phyloP scores from a whole-genome alignment of 805 yeast genomes.

The Candida patagonica region DNA sequence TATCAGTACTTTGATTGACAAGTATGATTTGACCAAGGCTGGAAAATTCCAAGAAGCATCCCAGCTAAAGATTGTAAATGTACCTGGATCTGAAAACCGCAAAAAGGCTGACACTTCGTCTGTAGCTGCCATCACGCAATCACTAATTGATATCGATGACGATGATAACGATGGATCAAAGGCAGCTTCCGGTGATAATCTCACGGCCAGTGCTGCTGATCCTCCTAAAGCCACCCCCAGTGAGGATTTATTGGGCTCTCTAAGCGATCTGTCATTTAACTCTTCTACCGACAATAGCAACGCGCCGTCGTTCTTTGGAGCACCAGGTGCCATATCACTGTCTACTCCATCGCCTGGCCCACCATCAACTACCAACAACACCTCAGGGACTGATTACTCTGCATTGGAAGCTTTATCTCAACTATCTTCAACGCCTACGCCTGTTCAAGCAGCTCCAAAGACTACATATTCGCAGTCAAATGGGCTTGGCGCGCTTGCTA shows the following conservation, averaged over 20 bases:
- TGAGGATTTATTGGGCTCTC: constrained; percentile 67
- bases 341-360: constrained; percentile 29
- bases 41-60: constrained; percentile 55
- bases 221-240: constrained; percentile 34
- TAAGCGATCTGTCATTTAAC: constrained; percentile 52
- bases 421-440: constrained; percentile 6
- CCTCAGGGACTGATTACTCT: constrained; percentile 6
- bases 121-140: constrained; percentile 34
- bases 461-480: background rate
- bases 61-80: constrained; percentile 29
- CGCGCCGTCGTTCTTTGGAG: constrained; percentile 29
- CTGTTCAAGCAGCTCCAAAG: constrained; percentile 1
- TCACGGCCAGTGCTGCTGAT: constrained; percentile 23
- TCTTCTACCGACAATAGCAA: background rate
- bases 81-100: constrained; percentile 29
- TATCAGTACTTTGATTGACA: constrained; percentile 58
- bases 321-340: constrained; percentile 44
- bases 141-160: constrained; percentile 71
- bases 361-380: constrained; percentile 10
- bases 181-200: constrained; percentile 22
- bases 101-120: constrained; percentile 16
- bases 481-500: background rate
- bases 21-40: constrained; percentile 53
- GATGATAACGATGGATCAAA: constrained; percentile 23
- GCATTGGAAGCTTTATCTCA: constrained; percentile 5